Percentiles rank a stretch among this genome's conserved stretches.
Evolutionary conservation across 2,329 filamentous ascomycete genomes (phyloP).

Genomic region (Huntiella moniliformis): DNA sequence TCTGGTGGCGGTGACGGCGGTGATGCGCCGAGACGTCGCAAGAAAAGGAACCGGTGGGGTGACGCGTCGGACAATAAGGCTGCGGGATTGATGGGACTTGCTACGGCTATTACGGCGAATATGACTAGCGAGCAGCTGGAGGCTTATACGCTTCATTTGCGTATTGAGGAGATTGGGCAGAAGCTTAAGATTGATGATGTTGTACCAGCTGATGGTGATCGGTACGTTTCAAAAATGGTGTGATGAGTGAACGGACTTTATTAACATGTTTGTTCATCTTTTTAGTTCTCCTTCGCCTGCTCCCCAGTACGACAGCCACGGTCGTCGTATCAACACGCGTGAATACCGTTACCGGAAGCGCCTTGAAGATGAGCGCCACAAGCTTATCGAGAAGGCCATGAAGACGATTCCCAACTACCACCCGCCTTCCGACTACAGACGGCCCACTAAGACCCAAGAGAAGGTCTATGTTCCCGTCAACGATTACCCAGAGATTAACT

Average conservation of each 20-base stretch:
- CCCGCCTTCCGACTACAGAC: constrained; percentile 92
- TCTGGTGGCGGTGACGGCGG: constrained; percentile 22
- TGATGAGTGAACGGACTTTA: neutral
- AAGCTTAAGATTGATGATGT: constrained; percentile 99
- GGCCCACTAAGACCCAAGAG: constrained; percentile 98
- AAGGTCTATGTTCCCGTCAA: constrained; percentile 99
- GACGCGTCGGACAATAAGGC: constrained; percentile 97
- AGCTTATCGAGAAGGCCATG: constrained; percentile 97
- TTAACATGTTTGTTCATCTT: neutral
- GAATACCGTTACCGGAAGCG: constrained; percentile 97
- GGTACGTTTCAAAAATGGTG: constrained; percentile 37
- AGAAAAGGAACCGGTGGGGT: constrained; percentile 98
- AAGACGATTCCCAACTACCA: constrained; percentile 99
- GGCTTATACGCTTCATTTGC: constrained; percentile 86
- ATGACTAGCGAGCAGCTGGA: constrained; percentile 98
- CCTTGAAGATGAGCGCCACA: constrained; percentile 96
- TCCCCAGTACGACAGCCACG: constrained; percentile 97
- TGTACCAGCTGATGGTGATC: constrained; percentile 85
- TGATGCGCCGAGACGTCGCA: constrained; percentile 74
- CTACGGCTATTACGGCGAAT: constrained; percentile 86
- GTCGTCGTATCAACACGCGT: constrained; percentile 96
- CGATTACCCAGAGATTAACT: constrained; percentile 99
- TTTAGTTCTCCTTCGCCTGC: constrained; percentile 80
- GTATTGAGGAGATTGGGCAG: constrained; percentile 98
- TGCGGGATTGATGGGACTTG: constrained; percentile 89